Conservation (phyloP, 306 rosid genomes). For the Canavalia ensiformis region DNA sequence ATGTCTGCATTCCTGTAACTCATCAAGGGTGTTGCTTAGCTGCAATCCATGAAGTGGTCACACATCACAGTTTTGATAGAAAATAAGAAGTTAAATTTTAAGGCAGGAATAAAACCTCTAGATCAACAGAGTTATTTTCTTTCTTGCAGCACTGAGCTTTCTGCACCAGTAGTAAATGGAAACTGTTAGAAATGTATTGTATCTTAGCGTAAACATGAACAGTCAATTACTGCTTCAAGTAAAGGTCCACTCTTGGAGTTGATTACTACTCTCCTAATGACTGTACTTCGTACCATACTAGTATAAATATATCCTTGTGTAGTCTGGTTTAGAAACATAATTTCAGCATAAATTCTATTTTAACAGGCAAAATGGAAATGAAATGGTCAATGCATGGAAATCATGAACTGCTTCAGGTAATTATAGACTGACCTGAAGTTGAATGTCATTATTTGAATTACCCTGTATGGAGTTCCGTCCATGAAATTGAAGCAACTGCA, state of each 20-base stretch:
- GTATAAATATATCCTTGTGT: conserved; percentile 36
- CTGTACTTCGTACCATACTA: not conserved
- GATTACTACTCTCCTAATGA: not conserved
- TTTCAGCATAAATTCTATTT: not conserved
- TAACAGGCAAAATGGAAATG: conserved; percentile 30
- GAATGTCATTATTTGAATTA: conserved; percentile 52
- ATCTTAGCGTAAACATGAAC: not conserved
- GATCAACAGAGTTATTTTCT: conserved; percentile 53
- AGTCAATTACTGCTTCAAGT: conserved; percentile 18
- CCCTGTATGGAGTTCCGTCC: conserved; percentile 63
- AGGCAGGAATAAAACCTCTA: conserved; percentile 63
- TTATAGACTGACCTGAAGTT: conserved; percentile 66
- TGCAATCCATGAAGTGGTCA: conserved; percentile 54
- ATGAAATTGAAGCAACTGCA: conserved; percentile 80
- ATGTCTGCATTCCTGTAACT: conserved; percentile 78
- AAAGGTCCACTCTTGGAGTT: not conserved
- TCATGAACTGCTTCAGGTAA: conserved; percentile 38
- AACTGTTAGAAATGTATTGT: conserved; percentile 31
- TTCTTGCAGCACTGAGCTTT: conserved; percentile 49
- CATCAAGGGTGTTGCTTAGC: conserved; percentile 66
- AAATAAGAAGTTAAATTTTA: not conserved
- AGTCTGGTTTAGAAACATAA: conserved; percentile 27
- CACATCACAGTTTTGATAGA: conserved; percentile 33
- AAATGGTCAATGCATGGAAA: conserved; percentile 31
- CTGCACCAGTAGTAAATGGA: conserved; percentile 53